Evolutionary conservation across 208 protist species (phyloP), one percentile per base, ranked within the genome.

Genomic region (Leptomonas pyrrhocoris): DNA sequence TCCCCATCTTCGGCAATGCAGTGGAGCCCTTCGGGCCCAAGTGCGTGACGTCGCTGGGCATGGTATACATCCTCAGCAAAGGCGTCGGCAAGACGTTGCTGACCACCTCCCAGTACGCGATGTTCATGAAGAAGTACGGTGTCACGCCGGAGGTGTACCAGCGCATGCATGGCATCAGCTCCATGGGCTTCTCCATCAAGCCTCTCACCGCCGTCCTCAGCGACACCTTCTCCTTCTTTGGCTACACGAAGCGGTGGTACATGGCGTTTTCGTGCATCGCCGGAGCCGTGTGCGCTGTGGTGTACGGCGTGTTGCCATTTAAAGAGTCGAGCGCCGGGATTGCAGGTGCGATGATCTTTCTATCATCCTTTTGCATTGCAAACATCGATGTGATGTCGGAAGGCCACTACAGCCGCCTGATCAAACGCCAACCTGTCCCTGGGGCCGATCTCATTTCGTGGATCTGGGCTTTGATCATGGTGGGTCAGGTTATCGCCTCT

Each of bases 181-280:
- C 34, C 21, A 77, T 87, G 68, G 78, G 70, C 43, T 87, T 81
- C 74, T 82, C 79, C 46, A 74, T 90, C 34, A 85, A 87, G 67
- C 74, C 79, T 2, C 40, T 85, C 28, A 64, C 71, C 34, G 79
- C 73, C 42, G 70, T 83, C 54, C 19, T 83, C 16, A 84, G 75
- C 55, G 73, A 85, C 59, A 68, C 58, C 16, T 71, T 87, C 36
- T 38, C 75, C 27, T 59, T 90, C 12, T 63, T 78, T 12, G 72
- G 79, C 38, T 87, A 79, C 72, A 83, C 68, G 43, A 87, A 85
- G 74, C 67, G 79, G 21, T 84, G 70, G 69, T 85, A 80, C 69
- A 77, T 84, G 68, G 50, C 66, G 4, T n/a, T 61, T 13, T 78
- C 72, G 9, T 81, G 74, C 53, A 27, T 84, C 13, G 36, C 71